A percentile compares a stretch with the other conserved stretches of the same genome.
phyloP scores from a whole-genome alignment of 2,329 filamentous ascomycete genomes.

The Truncatella angustata region DNA sequence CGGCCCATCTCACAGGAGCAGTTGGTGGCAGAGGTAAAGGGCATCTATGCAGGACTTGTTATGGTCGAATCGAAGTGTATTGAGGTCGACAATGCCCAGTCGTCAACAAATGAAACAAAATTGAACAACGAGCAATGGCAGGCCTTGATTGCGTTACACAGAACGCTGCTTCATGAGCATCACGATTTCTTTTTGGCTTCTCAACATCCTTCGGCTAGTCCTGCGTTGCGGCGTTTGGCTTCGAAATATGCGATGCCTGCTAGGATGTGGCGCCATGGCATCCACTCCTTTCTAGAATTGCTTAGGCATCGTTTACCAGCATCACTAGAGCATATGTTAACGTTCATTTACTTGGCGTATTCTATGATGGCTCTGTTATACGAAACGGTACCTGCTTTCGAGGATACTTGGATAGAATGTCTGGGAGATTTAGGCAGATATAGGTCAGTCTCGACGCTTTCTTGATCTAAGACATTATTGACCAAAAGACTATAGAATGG shows the following conservation, averaged over 20 bases:
- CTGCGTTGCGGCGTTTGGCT: conserved; percentile 65
- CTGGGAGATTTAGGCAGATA: conserved; percentile 84
- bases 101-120: conserved; percentile 37
- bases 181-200: conserved; percentile 85
- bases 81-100: conserved; percentile 69
- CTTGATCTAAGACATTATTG: too few species aligned
- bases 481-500: too few species aligned
- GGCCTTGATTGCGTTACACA: conserved; percentile 76
- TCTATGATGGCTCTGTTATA: conserved; percentile 85
- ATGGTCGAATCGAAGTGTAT: conserved; percentile 89
- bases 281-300: conserved; percentile 80
- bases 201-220: conserved; percentile 77
- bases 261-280: conserved; percentile 91
- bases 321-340: conserved; percentile 84
- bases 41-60: conserved; percentile 78
- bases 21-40: conserved; percentile 76
- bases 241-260: conserved; percentile 89
- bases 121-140: conserved; percentile 75
- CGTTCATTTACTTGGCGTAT: conserved; percentile 86
- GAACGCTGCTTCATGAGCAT: conserved; percentile 77
- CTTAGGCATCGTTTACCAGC: conserved; percentile 71
- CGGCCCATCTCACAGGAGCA: conserved; percentile 74
- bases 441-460: too few species aligned
- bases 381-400: conserved; percentile 79
- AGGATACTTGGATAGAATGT: conserved; percentile 92